Evolutionary conservation across 352 stramenopile genomes (phyloP), one percentile per base, ranked within the genome.

Genomic region (Paralagenidium karlingii): DNA sequence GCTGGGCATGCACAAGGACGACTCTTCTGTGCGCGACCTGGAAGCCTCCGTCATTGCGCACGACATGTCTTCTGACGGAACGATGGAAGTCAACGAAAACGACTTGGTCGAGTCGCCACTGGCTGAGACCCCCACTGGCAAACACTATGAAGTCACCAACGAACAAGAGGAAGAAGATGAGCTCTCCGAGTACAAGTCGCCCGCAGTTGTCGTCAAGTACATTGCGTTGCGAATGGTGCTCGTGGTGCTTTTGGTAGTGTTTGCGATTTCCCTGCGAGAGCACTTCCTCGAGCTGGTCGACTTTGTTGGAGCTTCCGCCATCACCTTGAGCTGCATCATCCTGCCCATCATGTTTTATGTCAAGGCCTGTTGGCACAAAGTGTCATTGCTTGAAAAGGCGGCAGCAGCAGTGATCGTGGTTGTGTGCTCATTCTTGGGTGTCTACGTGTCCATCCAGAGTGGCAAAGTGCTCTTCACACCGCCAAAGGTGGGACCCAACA

Each of bases 331-430:
- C 36, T 50, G 44, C 44, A 50, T 50, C 36, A 50, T 50, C 24
- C 22, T 50, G 20, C 44, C 44, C 20, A 47, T 44, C 15, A 12
- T 48, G 13, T 50, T 50, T 13, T 50, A 50, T 29, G 12, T 50
- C 3, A 43, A 45, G 33, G 24, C 36, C 3, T 38, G 38, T 24
- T 46, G 28, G 24, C 5, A 16, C 13, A 46, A n/a, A 12, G n/a
- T 50, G 25, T 19, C 33, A 15, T 0, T 48, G 13, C 24, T 33
- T 18, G 44, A 50, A 12, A 28, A 33, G 9, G 11, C 27, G 2
- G 26, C 15, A 7, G 36, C 19, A 3, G 19, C 22, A 7, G 18
- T 41, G 18, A 34, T 41, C 3, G 18, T 41, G 7, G 27, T 41
- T 20, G 36, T 41, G 19, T 41, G 36, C 27, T 25, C 36, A 3